Evolutionary conservation across 345 rosid species (phyloP), one percentile per base, ranked within the genome.

Genomic region (Sisymbrium altissimum): DNA sequence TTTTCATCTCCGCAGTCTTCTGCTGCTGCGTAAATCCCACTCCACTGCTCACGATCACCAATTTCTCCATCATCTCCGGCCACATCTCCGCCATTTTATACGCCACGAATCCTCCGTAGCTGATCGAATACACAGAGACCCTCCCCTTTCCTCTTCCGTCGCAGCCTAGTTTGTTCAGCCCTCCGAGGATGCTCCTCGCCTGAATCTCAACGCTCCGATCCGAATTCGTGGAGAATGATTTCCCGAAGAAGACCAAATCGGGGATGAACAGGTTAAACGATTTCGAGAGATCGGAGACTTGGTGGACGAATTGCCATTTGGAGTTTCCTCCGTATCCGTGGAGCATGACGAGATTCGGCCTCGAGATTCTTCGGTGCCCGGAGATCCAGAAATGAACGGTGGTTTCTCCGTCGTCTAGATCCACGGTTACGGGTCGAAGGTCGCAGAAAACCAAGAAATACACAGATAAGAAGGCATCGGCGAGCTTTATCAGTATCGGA

Each of bases 31-130:
- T 79, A 7, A 75, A 86, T 29, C 81, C 78, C 1, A 88, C 67
- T 53, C 91, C 95, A 55, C 86, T 84, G 17, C 92, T 90, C 52
- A 88, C 84, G 0, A 90, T 90, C 81, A 84, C 95, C 12, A 87
- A 62, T 73, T 81, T 90, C 78, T 88, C 92, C 60, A 90, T 80
- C 71, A 53, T 83, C 55, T 62, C 74, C 9, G 83, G 78, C 68
- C 69, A 72, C 0, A 88, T 75, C 80, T 88, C 84, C 11, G 96
- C 96, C 85, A 89, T 84, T 76, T 76, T 80, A 76, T 84, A 88
- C 40, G 87, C 96, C 69, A 89, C 96, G 65, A 75, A 88, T 25
- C 96, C 97, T 0, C 97, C 97, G 52, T 92, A 89, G 23, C 97
- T 92, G 14, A 92, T 81, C 12, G 90, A 81, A 52, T 83, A 88